Base-by-base conservation (phyloP, 495 filamentous ascomycete species). In the Xylaria telfairii region DNA sequence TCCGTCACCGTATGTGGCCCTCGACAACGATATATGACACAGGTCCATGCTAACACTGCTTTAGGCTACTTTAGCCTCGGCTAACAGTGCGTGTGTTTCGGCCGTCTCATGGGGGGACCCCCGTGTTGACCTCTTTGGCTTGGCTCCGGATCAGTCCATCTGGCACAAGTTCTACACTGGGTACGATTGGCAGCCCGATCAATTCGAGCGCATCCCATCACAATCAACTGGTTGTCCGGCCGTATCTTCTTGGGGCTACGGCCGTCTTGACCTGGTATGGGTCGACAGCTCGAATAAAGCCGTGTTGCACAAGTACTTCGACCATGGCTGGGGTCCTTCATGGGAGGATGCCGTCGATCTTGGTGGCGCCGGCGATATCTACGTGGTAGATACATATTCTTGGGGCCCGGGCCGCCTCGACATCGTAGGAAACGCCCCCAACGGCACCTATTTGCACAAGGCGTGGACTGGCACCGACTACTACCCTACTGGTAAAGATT, bases 391-490 rank as follows among this genome's bases (percentile, higher is more conserved):
- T 32, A 62, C 44, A 6, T 21, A 49, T 26, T 69, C 67, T 32
- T 69, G 67, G 67, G 67, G 56, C 7, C 13, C 37, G 10, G 34
- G 37, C 8, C 67, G 67, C 7, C 56, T 69, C 7, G 57, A 69
- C 17, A 69, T 69, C 44, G 34, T 69, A 1, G 56, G 44, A 8
- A 60, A 19, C n/a, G 32, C 67, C 44, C 6, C 6, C 44, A 69
- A 69, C 15, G 56, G 56, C 44, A 39, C 44, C 24, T 26, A 37
- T 42, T n/a, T 69, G 67, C 67, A 69, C 66, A 85, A 80, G 54
- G 81, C 87, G 69, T 88, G 82, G 80, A 85, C 81, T 0, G 86
- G 86, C 7, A 82, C 87, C 64, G 85, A 87, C 67, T 88, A 87
- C 74, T 84, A 83, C 0, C 82, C 83, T 0, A 59, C 60, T 21